These are phyloP conservation scores for Trametes cinnabarina DNA, from an alignment of 768 basidiomycete genomes.

Conservation along the genomic window DNA sequence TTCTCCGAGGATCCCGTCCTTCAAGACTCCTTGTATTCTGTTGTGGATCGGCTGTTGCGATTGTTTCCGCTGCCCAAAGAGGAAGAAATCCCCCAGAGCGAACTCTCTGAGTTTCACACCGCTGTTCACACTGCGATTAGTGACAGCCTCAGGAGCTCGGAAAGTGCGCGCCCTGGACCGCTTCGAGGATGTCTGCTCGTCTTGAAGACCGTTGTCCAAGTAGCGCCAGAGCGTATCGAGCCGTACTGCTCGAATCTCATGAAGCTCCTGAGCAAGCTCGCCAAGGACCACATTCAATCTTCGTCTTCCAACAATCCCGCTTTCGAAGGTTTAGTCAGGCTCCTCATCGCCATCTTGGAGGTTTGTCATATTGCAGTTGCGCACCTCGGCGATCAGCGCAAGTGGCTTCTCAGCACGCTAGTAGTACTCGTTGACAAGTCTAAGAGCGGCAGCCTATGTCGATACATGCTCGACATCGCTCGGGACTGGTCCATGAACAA, in stretches of 20 bases:
- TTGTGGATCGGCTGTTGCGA: conserved; percentile 77
- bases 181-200: conserved; percentile 82
- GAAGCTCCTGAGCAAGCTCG: conserved; percentile 79
- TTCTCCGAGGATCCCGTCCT: conserved; percentile 74
- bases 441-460: conserved; percentile 72
- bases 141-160: conserved; percentile 73
- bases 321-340: conserved; percentile 61
- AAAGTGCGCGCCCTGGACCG: conserved; percentile 32
- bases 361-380: conserved; percentile 81
- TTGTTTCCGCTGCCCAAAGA: conserved; percentile 77
- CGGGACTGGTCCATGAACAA: conserved; percentile 87
- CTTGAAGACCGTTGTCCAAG: conserved; percentile 80
- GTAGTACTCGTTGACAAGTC: conserved; percentile 88
- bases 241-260: conserved; percentile 71
- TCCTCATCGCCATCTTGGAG: conserved; percentile 78
- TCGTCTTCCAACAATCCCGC: conserved; percentile 36
- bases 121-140: conserved; percentile 73
- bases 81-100: conserved; percentile 58
- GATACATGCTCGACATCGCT: conserved; percentile 81
- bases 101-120: conserved; percentile 71
- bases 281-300: conserved; percentile 81
- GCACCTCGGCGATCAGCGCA: conserved; percentile 82
- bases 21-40: conserved; percentile 77
- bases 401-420: conserved; percentile 74
- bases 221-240: conserved; percentile 81